Conservation (phyloP, 164 flowering plant genomes). For the Vitis vinifera region DNA sequence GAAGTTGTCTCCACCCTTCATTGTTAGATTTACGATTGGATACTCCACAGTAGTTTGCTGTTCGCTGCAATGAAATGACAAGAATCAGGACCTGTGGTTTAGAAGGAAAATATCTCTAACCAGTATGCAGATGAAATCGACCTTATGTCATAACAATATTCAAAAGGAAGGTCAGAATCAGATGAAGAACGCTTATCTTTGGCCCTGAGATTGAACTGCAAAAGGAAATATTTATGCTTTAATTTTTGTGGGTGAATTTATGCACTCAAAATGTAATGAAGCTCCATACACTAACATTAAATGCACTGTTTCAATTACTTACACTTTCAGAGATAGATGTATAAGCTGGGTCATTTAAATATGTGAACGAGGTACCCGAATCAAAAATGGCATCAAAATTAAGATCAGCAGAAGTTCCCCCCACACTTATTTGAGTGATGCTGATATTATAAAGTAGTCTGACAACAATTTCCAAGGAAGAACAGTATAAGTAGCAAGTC, state of each 20-base stretch:
- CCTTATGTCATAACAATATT: slow-evolving; percentile 73
- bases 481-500: neutral
- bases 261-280: slow-evolving; percentile 1
- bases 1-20: slow-evolving; percentile 46
- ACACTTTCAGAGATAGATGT: slow-evolving; percentile 56
- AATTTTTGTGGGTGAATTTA: too few relatives aligned
- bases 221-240: neutral
- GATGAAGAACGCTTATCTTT: slow-evolving; percentile 30
- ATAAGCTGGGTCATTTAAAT: slow-evolving; percentile 80
- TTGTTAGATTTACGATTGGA: slow-evolving; percentile 40
- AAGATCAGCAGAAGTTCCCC: slow-evolving; percentile 28
- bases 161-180: slow-evolving; percentile 51
- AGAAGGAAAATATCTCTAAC: neutral
- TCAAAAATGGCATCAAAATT: slow-evolving; percentile 68
- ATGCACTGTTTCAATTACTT: slow-evolving; percentile 30
- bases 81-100: neutral
- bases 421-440: slow-evolving; percentile 56
- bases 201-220: slow-evolving; percentile 67
- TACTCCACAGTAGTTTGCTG: slow-evolving; percentile 11
- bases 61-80: slow-evolving; percentile 36
- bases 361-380: slow-evolving; percentile 91
- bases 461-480: slow-evolving; percentile 15
- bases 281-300: neutral
- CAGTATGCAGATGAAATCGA: slow-evolving; percentile 14
- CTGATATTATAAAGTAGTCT: slow-evolving; percentile 75